A percentile compares a stretch with the other conserved stretches of the same genome.
Evolutionary conservation across 805 yeast species (phyloP).

Genomic region (Teunomyces aglyptinius): DNA sequence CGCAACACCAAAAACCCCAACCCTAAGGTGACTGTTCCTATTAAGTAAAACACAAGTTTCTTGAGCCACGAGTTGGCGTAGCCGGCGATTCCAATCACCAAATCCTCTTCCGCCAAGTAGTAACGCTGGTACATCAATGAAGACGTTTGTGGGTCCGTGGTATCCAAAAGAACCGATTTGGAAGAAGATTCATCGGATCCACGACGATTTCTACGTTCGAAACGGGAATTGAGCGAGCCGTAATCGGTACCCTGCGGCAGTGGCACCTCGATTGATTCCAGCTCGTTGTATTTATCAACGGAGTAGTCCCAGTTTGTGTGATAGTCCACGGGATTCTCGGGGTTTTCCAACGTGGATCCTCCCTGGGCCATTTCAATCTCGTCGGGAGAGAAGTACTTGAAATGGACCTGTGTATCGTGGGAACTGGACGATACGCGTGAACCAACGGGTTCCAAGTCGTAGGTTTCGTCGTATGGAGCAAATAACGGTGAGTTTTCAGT

Average conservation of each 20-base stretch:
- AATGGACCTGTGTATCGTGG: conserved; percentile 42
- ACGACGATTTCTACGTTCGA: conserved; percentile 19
- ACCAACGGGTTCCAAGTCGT: conserved; percentile 32
- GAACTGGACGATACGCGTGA: conserved; percentile 38
- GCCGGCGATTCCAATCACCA: conserved; percentile 93
- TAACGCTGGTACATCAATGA: conserved; percentile 65
- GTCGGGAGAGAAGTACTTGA: conserved; percentile 78
- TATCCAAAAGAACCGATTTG: not conserved
- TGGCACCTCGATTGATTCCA: conserved; percentile 12
- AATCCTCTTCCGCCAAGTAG: conserved; percentile 92
- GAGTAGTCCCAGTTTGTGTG: conserved; percentile 73
- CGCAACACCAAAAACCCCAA: conserved; percentile 67
- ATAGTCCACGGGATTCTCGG: conserved; percentile 59
- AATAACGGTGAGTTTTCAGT: conserved; percentile 38
- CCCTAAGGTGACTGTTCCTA: conserved; percentile 67
- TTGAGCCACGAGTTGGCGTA: conserved; percentile 56
- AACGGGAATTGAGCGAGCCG: conserved; percentile 26
- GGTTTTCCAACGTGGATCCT: conserved; percentile 68
- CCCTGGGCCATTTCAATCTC: conserved; percentile 89
- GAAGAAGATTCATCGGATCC: conserved; percentile 7
- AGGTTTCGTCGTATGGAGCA: conserved; percentile 20
- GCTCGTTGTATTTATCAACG: conserved; percentile 43
- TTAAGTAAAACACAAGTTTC: conserved; percentile 45
- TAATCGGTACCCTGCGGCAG: conserved; percentile 17
- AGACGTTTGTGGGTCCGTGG: conserved; percentile 6